phyloP scores from a whole-genome alignment of 495 filamentous ascomycete genomes.

The Talaromyces nanjingensis region DNA sequence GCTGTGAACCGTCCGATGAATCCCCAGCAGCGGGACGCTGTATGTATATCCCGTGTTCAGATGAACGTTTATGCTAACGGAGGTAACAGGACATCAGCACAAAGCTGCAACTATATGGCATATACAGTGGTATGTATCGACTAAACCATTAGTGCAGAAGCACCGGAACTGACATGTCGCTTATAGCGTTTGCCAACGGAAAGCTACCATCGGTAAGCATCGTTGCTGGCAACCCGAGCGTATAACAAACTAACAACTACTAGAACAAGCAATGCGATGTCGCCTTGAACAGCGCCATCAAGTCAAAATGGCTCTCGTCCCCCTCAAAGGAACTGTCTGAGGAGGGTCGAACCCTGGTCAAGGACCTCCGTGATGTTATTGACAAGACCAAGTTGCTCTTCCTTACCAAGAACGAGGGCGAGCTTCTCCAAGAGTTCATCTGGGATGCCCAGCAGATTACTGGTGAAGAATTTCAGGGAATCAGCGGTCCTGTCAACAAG shows the following conservation, averaged over 20 bases:
- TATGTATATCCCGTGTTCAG: constrained; percentile 1
- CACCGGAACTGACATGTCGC: not conserved
- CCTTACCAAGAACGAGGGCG: constrained; percentile 92
- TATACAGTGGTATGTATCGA: constrained; percentile 57
- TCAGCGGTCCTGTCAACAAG: constrained; percentile 63
- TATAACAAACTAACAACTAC: not conserved
- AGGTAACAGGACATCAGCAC: constrained; percentile 63
- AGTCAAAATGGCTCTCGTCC: constrained; percentile 54
- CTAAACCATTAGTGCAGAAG: too few species aligned
- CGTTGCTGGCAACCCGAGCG: not conserved
- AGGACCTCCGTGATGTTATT: constrained; percentile 74
- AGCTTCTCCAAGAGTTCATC: constrained; percentile 93
- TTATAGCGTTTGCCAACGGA: constrained; percentile 72
- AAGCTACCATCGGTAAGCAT: constrained; percentile 57
- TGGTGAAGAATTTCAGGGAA: constrained; percentile 49
- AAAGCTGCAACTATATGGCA: constrained; percentile 94
- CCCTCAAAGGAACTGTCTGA: constrained; percentile 74
- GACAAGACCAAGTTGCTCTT: constrained; percentile 81
- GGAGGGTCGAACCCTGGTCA: constrained; percentile 71
- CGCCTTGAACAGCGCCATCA: constrained; percentile 77
- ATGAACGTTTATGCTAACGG: constrained; percentile 10
- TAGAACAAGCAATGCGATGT: constrained; percentile 93
- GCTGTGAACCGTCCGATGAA: constrained; percentile 62
- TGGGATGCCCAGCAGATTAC: constrained; percentile 76
- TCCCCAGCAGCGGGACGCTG: constrained; percentile 11